phyloP scores from a whole-genome alignment of 768 basidiomycete genomes.

The Saitozyma sp. region DNA sequence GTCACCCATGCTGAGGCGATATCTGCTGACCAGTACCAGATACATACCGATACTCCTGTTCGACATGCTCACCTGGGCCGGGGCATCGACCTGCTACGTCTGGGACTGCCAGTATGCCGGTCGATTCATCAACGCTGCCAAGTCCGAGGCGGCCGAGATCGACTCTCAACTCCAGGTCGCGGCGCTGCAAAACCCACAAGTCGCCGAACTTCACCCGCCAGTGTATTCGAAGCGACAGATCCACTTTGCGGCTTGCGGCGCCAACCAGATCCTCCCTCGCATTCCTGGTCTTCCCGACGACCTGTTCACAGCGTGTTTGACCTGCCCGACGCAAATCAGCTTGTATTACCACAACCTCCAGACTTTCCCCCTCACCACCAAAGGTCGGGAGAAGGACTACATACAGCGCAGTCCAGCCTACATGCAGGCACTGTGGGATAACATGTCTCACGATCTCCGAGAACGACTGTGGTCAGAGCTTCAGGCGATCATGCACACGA shows the following conservation, averaged over 20 bases:
- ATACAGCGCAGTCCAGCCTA: slow-evolving; percentile 18
- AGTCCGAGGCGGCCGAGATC: slow-evolving; percentile 41
- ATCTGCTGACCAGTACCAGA: slow-evolving; percentile 12
- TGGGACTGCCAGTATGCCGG: slow-evolving; percentile 46
- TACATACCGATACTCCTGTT: slow-evolving; percentile 49
- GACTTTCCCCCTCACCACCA: slow-evolving; percentile 37
- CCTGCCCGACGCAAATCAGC: slow-evolving; percentile 33
- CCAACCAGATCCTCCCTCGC: slow-evolving; percentile 29
- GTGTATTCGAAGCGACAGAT: slow-evolving; percentile 42
- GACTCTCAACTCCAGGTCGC: slow-evolving; percentile 39
- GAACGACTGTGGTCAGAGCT: slow-evolving; percentile 34
- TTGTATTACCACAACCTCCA: slow-evolving; percentile 38
- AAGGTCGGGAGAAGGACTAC: slow-evolving; percentile 13
- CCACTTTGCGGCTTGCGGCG: slow-evolving; percentile 43
- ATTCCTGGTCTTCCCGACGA: slow-evolving; percentile 42
- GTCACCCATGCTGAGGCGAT: neutral
- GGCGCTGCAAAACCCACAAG: slow-evolving; percentile 24
- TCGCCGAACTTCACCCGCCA: slow-evolving; percentile 32
- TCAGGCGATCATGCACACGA: slow-evolving; percentile 37
- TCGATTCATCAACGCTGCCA: slow-evolving; percentile 39
- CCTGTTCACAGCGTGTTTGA: slow-evolving; percentile 41
- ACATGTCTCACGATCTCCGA: slow-evolving; percentile 24
- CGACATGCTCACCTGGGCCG: slow-evolving; percentile 45
- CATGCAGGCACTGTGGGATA: slow-evolving; percentile 31
- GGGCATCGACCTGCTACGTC: slow-evolving; percentile 38